Percentiles rank a stretch among this genome's conserved stretches.
Conservation (phyloP, 2,329 filamentous ascomycete genomes). For the Aspergillus calidoustus region DNA sequence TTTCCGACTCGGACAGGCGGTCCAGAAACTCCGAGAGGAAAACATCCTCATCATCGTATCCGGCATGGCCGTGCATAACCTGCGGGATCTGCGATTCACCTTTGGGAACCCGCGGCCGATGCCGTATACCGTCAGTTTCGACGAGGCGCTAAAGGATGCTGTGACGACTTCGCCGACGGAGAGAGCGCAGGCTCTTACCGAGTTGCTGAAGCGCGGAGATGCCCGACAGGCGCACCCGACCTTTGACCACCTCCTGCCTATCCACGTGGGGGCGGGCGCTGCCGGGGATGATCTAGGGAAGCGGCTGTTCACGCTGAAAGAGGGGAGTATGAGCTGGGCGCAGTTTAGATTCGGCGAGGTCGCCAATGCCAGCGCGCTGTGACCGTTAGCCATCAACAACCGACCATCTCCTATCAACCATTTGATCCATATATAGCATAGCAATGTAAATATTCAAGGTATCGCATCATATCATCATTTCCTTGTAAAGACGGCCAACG, state of each 20-base stretch:
- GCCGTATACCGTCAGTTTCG: slow-evolving; percentile 66
- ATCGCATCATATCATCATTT: neutral
- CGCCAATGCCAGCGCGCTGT: slow-evolving; percentile 31
- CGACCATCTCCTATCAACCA: neutral
- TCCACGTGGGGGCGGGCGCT: slow-evolving; percentile 62
- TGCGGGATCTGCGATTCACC: slow-evolving; percentile 59
- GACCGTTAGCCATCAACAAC: slow-evolving; percentile 5
- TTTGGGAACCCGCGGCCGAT: slow-evolving; percentile 53
- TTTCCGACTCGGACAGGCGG: slow-evolving; percentile 68
- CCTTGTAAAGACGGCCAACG: slow-evolving; percentile 11
- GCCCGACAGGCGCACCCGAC: slow-evolving; percentile 66
- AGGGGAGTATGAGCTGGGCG: slow-evolving; percentile 60
- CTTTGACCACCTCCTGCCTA: slow-evolving; percentile 66
- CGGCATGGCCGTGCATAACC: slow-evolving; percentile 76
- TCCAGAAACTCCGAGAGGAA: slow-evolving; percentile 68
- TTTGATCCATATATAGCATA: neutral
- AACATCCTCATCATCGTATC: slow-evolving; percentile 71
- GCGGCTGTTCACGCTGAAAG: slow-evolving; percentile 54
- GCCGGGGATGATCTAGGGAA: slow-evolving; percentile 54
- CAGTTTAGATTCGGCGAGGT: slow-evolving; percentile 57
- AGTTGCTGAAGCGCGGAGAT: slow-evolving; percentile 55
- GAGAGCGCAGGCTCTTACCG: slow-evolving; percentile 50
- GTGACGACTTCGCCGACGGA: slow-evolving; percentile 54
- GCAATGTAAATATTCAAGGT: slow-evolving; percentile 1
- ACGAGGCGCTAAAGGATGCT: slow-evolving; percentile 69